Evolutionary conservation across 1,284 basidiomycete species (phyloP).

Genomic region (Trichosporon faecale): DNA sequence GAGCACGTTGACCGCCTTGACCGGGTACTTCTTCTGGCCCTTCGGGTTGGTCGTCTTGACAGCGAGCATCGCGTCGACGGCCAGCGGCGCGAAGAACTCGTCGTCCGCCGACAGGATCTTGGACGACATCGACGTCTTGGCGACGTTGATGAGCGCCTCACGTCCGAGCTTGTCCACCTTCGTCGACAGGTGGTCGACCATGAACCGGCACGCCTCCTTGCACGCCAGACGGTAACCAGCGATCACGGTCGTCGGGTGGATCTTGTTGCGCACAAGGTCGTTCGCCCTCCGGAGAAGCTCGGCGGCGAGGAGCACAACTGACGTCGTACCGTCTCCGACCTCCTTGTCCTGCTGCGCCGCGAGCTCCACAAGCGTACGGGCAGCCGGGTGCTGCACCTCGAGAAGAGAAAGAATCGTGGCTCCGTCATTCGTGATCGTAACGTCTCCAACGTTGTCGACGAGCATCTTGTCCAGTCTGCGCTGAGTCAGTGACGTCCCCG

Average conservation of each 20-base stretch:
- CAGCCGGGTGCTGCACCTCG: slow-evolving; percentile 90
- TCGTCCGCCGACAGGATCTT: slow-evolving; percentile 98
- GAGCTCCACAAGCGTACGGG: slow-evolving; percentile 91
- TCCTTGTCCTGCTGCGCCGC: slow-evolving; percentile 99
- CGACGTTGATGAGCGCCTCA: slow-evolving; percentile 91
- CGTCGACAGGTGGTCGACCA: slow-evolving; percentile 95
- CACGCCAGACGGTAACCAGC: slow-evolving; percentile 95
- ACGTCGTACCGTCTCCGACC: slow-evolving; percentile 98
- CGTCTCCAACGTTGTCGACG: slow-evolving; percentile 98
- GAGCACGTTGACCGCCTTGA: slow-evolving; percentile 98
- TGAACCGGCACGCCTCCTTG: slow-evolving; percentile 94
- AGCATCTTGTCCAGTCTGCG: slow-evolving; percentile 88
- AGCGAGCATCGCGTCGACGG: slow-evolving; percentile 97
- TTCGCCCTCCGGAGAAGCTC: slow-evolving; percentile 94
- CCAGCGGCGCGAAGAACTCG: slow-evolving; percentile 96
- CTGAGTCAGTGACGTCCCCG: not conserved
- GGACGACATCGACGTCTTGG: slow-evolving; percentile 98
- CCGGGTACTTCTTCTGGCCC: slow-evolving; percentile 97
- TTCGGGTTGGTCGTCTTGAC: slow-evolving; percentile 92
- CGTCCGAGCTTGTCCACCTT: slow-evolving; percentile 89
- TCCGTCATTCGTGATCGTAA: slow-evolving; percentile 99
- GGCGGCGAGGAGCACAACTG: slow-evolving; percentile 95
- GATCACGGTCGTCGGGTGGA: slow-evolving; percentile 99
- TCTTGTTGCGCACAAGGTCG: slow-evolving; percentile 96
- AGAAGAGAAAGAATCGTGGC: slow-evolving; percentile 94